Evolutionary conservation across 1,139 yeast genomes (phyloP), one percentile per base, ranked within the genome.

Genomic region (Geotrichum siamense): DNA sequence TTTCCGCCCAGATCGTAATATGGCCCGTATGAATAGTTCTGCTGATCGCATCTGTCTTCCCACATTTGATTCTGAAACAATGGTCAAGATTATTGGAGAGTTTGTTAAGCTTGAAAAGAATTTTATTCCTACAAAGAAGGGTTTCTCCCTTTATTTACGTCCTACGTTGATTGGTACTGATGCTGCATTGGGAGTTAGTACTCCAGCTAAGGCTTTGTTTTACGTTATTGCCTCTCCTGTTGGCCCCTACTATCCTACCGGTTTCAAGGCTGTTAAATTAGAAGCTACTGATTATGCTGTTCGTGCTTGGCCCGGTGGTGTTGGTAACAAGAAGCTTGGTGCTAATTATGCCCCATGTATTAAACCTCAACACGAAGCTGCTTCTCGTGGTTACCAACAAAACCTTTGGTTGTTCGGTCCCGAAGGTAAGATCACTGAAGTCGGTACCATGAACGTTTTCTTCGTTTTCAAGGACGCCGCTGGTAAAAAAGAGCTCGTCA

Each of bases 301-400:
- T 21, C 82, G 97, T 69, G 96, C 98, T 13, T 91, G 97, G 97
- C 97, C 97, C 58, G 96, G 96, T 59, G 98, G 97, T 63, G 87
- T 80, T 53, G 98, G 98, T 66, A 81, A 87, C 73, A 81, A 78
- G 67, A 91, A 91, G 70, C 76, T 91, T 58, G 98, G 98, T 64
- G 97, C 96, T 49, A 91, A 91, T 70, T 91, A 91, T 62, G 97
- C 96, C 35, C 96, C 97, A 46, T 84, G 96, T 64, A 77, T 89
- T 59, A 74, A 76, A 59, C 96, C 97, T 25, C 96, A 85, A 69
- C 69, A 76, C 55, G 78, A 79, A 66, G 97, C 98, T 41, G 94
- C 95, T 43, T 60, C 71, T 37, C 76, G 83, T 60, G 98, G 98
- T 38, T 89, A 79, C 72, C 89, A 83, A 62, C 98, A 91, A 68